phyloP scores from a whole-genome alignment of 1,139 yeast species.

The Kurtzmaniella quercitrusa region DNA sequence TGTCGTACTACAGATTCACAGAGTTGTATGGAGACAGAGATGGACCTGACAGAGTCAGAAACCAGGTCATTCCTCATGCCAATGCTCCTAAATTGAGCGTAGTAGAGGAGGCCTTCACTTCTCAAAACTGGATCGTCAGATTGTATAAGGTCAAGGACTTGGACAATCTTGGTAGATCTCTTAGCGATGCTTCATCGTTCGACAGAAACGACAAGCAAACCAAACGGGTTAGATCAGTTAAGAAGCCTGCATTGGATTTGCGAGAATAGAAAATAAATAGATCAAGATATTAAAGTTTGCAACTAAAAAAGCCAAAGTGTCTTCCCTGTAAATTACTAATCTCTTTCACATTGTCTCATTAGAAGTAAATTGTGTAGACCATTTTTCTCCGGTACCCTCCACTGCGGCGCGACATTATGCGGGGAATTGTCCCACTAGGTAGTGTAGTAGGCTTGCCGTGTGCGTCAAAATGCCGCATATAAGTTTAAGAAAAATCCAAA shows the following conservation, averaged over 20 bases:
- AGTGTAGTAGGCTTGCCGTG: too few species aligned
- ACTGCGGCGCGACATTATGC: too few species aligned
- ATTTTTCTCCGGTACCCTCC: too few species aligned
- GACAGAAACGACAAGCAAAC: conserved; percentile 30
- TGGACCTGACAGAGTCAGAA: conserved; percentile 83
- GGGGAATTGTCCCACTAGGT: too few species aligned
- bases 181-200: conserved; percentile 46
- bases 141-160: conserved; percentile 87
- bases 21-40: conserved; percentile 68
- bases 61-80: conserved; percentile 62
- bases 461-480: too few species aligned
- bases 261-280: conserved; percentile 26
- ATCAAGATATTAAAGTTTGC: neutral
- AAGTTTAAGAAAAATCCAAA: neutral
- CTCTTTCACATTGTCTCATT: too few species aligned
- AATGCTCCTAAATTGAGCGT: conserved; percentile 63
- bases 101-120: conserved; percentile 90
- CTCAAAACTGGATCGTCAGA: conserved; percentile 96
- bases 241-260: conserved; percentile 52
- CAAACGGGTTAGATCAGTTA: conserved; percentile 45
- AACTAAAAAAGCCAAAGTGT: too few species aligned
- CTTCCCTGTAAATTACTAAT: too few species aligned
- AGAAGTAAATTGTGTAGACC: too few species aligned
- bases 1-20: conserved; percentile 85
- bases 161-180: conserved; percentile 83